Evolutionary conservation across 176 grass and related monocot species (phyloP), one percentile per base, ranked within the genome.

Genomic region (Pharus latifolius): DNA sequence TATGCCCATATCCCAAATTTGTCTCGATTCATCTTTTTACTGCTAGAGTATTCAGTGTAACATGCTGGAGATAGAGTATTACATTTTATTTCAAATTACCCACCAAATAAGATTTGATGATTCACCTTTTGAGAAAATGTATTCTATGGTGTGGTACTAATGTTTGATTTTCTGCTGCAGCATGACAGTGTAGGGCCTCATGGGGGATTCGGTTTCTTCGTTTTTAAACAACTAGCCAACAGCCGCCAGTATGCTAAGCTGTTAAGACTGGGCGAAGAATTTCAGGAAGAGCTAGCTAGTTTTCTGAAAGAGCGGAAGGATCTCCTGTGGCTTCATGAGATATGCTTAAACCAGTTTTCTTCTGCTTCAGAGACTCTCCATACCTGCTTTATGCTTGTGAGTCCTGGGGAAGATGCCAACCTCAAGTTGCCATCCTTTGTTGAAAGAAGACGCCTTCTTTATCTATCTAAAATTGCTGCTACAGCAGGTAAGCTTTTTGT

Each of bases 211-310:
- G 91, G 89, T 78, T 88, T 79, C 79, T 99, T 88, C 37, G 90
- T 92, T 51, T 94, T 99, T 49, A 87, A 83, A 58, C 90, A 99
- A 45, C 52, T 99, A 52, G 46, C 86, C 53, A 85, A 79, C 35
- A 91, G 72, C 19, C 15, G 15, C 5, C 72, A 91, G 24, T 81
- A 79, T n/a, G 65, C 89, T 67, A 98, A 98, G 75, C 76, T 98
- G 60, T 58, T 94, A 76, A 91, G 95, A 60, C 84, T 99, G 60
- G 95, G 95, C 61, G 90, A 99, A 91, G 95, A 99, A 86, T 99
- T 99, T 68, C 89, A 85, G 60, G 84, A 99, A 73, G 90, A 94
- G 57, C 70, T 99, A 67, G 72, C 84, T 51, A 74, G 19, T 88
- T 93, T 99, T 80, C 67, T 99, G 56, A 99, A 99, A 80, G 87